A percentile compares a stretch with the other conserved stretches of the same genome.
Conservation (phyloP, 2,329 filamentous ascomycete species). For the Lomentospora prolificans region DNA sequence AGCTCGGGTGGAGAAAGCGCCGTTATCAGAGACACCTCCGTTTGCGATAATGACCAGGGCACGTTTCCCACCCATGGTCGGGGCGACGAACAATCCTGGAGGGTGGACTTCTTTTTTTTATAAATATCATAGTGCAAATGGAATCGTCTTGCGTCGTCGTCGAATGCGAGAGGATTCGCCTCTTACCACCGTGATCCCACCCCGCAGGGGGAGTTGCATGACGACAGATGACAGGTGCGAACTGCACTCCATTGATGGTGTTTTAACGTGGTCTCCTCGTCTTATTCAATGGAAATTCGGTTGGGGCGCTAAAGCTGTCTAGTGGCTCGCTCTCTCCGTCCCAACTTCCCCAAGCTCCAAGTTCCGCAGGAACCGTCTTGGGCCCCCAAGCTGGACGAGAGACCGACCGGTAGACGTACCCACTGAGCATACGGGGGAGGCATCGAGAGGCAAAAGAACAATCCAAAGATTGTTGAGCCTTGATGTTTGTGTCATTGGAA, state of each 20-base stretch:
- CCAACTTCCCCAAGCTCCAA: neutral
- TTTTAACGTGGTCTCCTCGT: neutral
- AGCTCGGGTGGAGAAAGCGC: neutral
- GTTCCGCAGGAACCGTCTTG: neutral
- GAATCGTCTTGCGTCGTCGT: neutral
- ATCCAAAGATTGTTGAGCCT: neutral
- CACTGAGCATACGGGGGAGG: too few relatives aligned
- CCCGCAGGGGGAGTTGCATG: neutral
- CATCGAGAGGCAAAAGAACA: neutral
- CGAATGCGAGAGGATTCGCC: neutral
- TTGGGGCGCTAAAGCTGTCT: neutral
- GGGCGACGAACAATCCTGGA: neutral
- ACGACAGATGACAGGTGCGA: neutral
- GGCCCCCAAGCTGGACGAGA: neutral
- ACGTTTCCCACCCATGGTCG: neutral
- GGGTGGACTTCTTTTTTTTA: too few relatives aligned
- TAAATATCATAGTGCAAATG: neutral
- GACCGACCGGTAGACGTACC: too few relatives aligned
- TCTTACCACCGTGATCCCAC: neutral
- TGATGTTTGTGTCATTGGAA: too few relatives aligned
- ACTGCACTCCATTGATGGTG: too few relatives aligned
- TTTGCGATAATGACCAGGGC: neutral
- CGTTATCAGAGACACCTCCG: too few relatives aligned
- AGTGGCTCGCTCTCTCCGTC: neutral
- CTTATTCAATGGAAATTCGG: neutral